Conservation (phyloP, 2,329 filamentous ascomycete genomes). For the Cryphonectria radicalis region DNA sequence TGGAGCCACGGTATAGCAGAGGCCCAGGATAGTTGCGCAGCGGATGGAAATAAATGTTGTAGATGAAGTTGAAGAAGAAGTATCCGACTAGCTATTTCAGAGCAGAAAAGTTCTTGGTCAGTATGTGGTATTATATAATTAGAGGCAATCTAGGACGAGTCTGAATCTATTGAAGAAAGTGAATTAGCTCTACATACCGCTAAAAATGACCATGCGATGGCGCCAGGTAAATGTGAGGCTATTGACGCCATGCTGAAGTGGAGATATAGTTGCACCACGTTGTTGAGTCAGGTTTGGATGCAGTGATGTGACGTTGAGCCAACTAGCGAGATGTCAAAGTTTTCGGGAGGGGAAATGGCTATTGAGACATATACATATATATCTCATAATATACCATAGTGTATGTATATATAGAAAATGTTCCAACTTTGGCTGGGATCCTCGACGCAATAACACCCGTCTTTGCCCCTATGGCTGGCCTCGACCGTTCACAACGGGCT, state of each 20-base stretch:
- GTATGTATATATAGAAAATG: background rate
- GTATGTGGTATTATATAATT: background rate
- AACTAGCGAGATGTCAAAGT: background rate
- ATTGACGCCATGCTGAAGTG: slow-evolving; percentile 10
- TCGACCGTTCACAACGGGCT: background rate
- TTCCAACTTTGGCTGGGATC: background rate
- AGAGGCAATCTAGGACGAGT: background rate
- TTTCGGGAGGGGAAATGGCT: background rate
- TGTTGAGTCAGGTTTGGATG: background rate
- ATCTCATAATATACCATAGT: background rate
- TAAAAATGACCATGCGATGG: slow-evolving; percentile 15
- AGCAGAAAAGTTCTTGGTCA: background rate
- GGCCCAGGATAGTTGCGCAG: slow-evolving; percentile 26
- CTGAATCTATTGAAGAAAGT: background rate
- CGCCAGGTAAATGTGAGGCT: background rate
- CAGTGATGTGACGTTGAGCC: background rate
- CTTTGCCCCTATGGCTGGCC: background rate
- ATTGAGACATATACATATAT: background rate
- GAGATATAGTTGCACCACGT: background rate
- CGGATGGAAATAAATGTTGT: slow-evolving; percentile 30
- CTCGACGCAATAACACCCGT: background rate
- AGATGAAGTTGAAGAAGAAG: slow-evolving; percentile 1
- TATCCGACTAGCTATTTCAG: slow-evolving; percentile 13
- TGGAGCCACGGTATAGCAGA: slow-evolving; percentile 19
- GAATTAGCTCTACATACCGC: slow-evolving; percentile 6